Base-by-base conservation (phyloP, 257 asterid species). In the Misopates orontium region DNA sequence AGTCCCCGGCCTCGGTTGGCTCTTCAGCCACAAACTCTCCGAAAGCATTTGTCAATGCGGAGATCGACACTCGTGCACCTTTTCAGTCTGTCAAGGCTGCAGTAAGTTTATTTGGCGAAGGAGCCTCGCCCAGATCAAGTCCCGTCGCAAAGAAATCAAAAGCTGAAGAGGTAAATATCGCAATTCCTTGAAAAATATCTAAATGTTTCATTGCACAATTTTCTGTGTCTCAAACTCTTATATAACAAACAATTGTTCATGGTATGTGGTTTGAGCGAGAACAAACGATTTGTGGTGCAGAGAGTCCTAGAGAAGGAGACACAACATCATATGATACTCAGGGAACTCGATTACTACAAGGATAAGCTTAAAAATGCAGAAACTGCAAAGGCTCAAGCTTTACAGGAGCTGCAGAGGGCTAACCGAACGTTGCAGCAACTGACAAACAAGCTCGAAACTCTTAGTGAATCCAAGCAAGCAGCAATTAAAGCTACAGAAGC, bases 71-170 rank as follows among this genome's bases (percentile, higher is more conserved):
- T 13, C 74, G 88, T 8, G 86, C 90, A 0, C 96, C 92, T 0
- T 86, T 91, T 49, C 83, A 82, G 56, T 91, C 98, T 0, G 98
- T 91, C 21, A 86, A 71, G 80, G 98, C 96, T 8, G 96, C 98
- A 23, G 87, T 91, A 0, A 82, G 77, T 73, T 73, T 89, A 49
- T 92, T 92, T 32, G 88, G 86, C 0, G 93, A 87, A 10, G 78
- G 72, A 4, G 84, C 51, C 19, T 68, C 96, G 1, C 83, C 90
- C 41, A 71, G 55, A 41, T 15, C 78, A 6, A 47, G 45, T 16
- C 76, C 86, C 1, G 14, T 64, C 4, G 6, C 64, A 15, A 85
- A 72, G 75, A 83, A 76, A 70, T 62, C 86, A 0, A 80, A 79
- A 67, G 75, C 90, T 6, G 98, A 89, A 28, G 97, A 89, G 96